Base-by-base conservation (phyloP, 2,329 filamentous ascomycete species). In the Xylaria multiplex region DNA sequence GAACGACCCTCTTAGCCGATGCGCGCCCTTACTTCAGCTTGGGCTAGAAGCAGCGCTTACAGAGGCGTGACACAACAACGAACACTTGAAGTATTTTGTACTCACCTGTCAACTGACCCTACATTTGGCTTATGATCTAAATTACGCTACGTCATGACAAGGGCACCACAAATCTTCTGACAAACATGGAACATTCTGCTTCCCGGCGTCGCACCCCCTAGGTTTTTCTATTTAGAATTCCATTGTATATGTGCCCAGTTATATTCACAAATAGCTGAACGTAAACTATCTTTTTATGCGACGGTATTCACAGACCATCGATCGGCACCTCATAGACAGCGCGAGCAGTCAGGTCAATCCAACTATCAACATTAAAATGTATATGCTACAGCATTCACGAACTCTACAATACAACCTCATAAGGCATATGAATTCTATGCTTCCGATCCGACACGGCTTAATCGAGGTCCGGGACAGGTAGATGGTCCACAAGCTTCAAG, bases 401-500 rank as follows among this genome's bases (percentile, higher is more conserved):
- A n/a, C 37, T 35, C 56, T 32, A 16, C 8, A 48, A 37, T 53
- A 19, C 35, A 45, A 57, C 45, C 37, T n/a, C 27, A 30, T 5
- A 35, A 16, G 45, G 30, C 16, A 14, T 8, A 22, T 14, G 22
- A 37, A 43, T 9, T 14, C n/a, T 19, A 46, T 9, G 11, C 11
- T 43, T 11, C 9, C 19, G 14, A n/a, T 16, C 35, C 9, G 14
- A 13, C n/a, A 3, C 19, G 32, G 14, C 37, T 76, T 67, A 84
- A 69, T 86, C 84, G 45, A 86, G 62, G 72, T 93, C 91, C 3
- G 91, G 91, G 42, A 95, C 88, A 1, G 92, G 91, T 72, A 95
- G 77, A 63, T 93, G 91, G 74, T 94, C 88, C 54, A 92, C 85
- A 65, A 96, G 83, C 82, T 89, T 92, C 79, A 94, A 87, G 72